Base-by-base conservation (phyloP, 208 protist genomes). In the Crithidia expoeki region DNA sequence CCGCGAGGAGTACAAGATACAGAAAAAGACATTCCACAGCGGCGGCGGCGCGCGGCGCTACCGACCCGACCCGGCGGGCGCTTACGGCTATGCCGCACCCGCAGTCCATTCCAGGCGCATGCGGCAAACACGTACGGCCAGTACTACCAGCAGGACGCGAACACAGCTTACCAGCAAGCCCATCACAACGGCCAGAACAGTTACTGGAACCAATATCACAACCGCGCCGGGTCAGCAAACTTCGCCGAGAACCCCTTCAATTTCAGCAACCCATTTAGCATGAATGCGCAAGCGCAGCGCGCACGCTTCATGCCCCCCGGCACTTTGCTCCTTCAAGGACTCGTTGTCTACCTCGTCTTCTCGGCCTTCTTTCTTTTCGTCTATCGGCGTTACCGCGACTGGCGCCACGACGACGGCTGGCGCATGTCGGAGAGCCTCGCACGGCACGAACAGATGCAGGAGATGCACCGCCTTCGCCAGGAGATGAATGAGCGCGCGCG, bases 331-430 rank as follows among this genome's bases (percentile, higher is more conserved):
- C 36, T 92, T 2, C 82, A 85, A 19, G 89, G 74, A 28, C 55
- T 95, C 36, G 80, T 88, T 11, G n/a, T 80, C 6, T 94, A 94
- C 62, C 73, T 92, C n/a, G 64, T 89, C 12, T 44, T 90, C 23
- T 89, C 81, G 10, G 57, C 79, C 7, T 21, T 90, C 16, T 62
- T 94, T 21, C 64, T 95, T 14, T 72, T 94, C 23, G 27, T 66
- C 2, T 95, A 92, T 58, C 81, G 88, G 36, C 53, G 51, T 23
- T 90, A 86, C 53, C 85, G 87, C 14, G 90, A 95, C 66, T 89
- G 84, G 76, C 33, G 75, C 9, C 79, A 93, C 68, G 86, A 90
- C 16, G 83, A 93, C 70, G 90, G 88, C 14, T 95, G 90, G 90
- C 83, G 80, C 53, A 88, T 93, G 84, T 75, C 86, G 28, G 85